Percentiles rank a stretch among this genome's conserved stretches.
Conservation (phyloP, 371 early-diverging fungal species). For the Mortierella sp. region DNA sequence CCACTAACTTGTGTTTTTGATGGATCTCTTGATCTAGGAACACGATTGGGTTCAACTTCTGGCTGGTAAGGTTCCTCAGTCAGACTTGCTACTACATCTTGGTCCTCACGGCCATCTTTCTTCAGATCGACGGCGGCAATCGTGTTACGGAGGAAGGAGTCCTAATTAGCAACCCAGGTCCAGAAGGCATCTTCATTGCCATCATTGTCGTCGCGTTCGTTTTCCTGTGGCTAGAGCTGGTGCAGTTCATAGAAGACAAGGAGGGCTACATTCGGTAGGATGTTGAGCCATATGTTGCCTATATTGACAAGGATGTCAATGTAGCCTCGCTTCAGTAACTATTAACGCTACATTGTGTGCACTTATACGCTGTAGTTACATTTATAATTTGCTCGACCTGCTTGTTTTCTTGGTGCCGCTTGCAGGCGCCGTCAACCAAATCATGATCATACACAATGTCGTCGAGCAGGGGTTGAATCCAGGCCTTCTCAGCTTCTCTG, state of each 20-base stretch:
- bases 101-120: neutral
- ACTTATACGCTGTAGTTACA: neutral
- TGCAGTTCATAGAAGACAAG: neutral
- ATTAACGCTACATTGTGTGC: too few species aligned
- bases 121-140: slow-evolving; percentile 3
- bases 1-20: too few species aligned
- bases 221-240: slow-evolving; percentile 15
- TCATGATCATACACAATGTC: neutral
- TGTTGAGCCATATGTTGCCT: too few species aligned
- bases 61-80: neutral
- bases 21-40: too few species aligned
- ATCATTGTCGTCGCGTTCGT: neutral
- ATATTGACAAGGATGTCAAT: neutral
- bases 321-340: too few species aligned
- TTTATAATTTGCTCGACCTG: slow-evolving; percentile 14
- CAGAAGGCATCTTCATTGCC: neutral
- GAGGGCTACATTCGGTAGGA: neutral
- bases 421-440: neutral
- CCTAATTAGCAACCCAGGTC: too few species aligned
- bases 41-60: slow-evolving; percentile 19
- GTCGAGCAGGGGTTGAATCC: neutral
- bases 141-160: neutral
- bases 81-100: slow-evolving; percentile 14
- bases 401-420: neutral
- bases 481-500: neutral